These are phyloP conservation scores for Rhizomucor pusillus DNA, from an alignment of 371 early-diverging fungal genomes.

Conservation along the genomic window DNA sequence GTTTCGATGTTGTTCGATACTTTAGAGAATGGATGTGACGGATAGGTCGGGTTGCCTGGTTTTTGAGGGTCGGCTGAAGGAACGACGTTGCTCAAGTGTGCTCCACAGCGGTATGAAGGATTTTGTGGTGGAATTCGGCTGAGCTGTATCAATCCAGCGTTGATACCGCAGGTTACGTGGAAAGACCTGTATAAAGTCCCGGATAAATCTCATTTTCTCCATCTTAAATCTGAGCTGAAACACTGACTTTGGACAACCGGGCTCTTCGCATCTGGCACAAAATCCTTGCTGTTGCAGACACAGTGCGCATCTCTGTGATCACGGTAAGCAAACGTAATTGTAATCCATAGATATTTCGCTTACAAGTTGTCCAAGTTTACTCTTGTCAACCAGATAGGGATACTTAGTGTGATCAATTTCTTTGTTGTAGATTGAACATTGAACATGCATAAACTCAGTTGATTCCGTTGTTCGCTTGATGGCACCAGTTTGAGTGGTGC, in stretches of 20 bases:
- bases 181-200: too few relatives aligned
- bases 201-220: not conserved
- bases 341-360: too few relatives aligned
- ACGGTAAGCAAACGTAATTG: too few relatives aligned
- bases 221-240: too few relatives aligned
- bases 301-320: constrained; percentile 22
- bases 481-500: constrained; percentile 43
- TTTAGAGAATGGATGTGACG: too few relatives aligned
- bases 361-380: too few relatives aligned
- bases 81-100: not conserved
- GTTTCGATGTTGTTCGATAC: too few relatives aligned
- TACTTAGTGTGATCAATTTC: constrained; percentile 30
- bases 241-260: constrained; percentile 26
- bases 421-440: constrained; percentile 52
- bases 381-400: constrained; percentile 29
- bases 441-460: constrained; percentile 54
- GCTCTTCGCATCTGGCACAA: constrained; percentile 26
- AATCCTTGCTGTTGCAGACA: constrained; percentile 29
- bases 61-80: too few relatives aligned
- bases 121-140: not conserved
- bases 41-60: too few relatives aligned
- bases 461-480: constrained; percentile 44
- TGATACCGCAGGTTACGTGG: constrained; percentile 34
- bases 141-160: constrained; percentile 17
- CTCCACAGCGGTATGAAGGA: not conserved